phyloP scores from a whole-genome alignment of 352 stramenopile species.

The Pythium oligandrum region DNA sequence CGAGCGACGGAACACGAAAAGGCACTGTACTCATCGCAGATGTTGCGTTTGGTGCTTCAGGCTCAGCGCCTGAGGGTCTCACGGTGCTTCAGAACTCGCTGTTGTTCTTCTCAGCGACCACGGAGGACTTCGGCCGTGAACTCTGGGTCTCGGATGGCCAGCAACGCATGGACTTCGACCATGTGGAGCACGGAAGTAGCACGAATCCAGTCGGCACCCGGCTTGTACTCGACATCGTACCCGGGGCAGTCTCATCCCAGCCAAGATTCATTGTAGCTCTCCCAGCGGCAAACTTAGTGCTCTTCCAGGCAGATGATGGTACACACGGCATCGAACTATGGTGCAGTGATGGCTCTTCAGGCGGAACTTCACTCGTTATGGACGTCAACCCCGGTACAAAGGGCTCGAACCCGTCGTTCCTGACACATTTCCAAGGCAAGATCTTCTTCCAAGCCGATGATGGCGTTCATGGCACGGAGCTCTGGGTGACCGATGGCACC shows the following conservation, averaged over 20 bases:
- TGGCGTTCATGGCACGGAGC: slow-evolving; percentile 59
- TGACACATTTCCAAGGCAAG: slow-evolving; percentile 36
- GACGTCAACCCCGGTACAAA: slow-evolving; percentile 46
- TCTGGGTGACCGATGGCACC: slow-evolving; percentile 76
- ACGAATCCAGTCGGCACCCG: slow-evolving; percentile 21
- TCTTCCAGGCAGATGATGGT: slow-evolving; percentile 87
- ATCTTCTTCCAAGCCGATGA: slow-evolving; percentile 85
- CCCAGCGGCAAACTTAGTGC: slow-evolving; percentile 18
- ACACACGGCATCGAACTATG: slow-evolving; percentile 79
- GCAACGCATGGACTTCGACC: slow-evolving; percentile 20
- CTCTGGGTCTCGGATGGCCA: slow-evolving; percentile 57
- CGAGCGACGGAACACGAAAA: slow-evolving; percentile 45
- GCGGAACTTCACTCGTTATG: slow-evolving; percentile 47
- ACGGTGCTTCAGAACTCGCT: slow-evolving; percentile 23
- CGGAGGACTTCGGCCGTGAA: slow-evolving; percentile 34
- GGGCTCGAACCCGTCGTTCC: slow-evolving; percentile 43
- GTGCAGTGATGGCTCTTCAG: slow-evolving; percentile 46
- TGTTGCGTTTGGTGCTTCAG: slow-evolving; percentile 34
- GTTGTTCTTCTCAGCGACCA: slow-evolving; percentile 59
- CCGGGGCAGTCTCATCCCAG: slow-evolving; percentile 34
- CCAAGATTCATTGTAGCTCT: slow-evolving; percentile 46
- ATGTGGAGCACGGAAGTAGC: slow-evolving; percentile 15
- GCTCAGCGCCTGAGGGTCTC: slow-evolving; percentile 35
- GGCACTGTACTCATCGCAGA: slow-evolving; percentile 58
- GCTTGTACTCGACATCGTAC: slow-evolving; percentile 61